Conservation (phyloP, 2,329 filamentous ascomycete genomes). For the Talaromyces sp. region DNA sequence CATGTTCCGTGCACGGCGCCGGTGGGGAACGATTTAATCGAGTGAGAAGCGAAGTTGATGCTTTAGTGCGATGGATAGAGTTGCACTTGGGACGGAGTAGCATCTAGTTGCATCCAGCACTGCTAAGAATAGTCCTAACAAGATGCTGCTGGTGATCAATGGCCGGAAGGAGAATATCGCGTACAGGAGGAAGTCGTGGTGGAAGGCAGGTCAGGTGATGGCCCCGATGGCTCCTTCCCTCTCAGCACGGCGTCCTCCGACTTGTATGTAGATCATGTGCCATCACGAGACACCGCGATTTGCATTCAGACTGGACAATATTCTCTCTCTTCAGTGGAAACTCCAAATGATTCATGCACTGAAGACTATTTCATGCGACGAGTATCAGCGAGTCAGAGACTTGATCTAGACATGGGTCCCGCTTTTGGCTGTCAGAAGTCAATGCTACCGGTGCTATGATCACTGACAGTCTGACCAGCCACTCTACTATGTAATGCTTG, state of each 20-base stretch:
- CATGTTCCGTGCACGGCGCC: slow-evolving; percentile 15
- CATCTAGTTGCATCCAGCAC: not conserved
- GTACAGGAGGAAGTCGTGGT: not conserved
- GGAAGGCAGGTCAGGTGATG: slow-evolving; percentile 17
- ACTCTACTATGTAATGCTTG: not conserved
- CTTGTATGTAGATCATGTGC: slow-evolving; percentile 3
- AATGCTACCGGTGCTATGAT: not conserved
- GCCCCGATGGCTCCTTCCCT: not conserved
- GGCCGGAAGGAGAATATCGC: not conserved
- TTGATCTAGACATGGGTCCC: not conserved
- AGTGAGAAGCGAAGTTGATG: slow-evolving; percentile 1
- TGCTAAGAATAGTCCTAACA: slow-evolving; percentile 13
- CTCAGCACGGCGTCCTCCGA: not conserved
- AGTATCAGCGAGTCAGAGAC: not conserved
- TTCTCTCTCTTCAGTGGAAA: not conserved
- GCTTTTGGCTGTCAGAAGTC: not conserved
- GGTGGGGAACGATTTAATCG: slow-evolving; percentile 16
- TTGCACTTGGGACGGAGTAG: not conserved
- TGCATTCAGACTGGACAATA: not conserved
- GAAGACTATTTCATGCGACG: not conserved
- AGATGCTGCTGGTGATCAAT: not conserved
- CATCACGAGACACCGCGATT: slow-evolving; percentile 7
- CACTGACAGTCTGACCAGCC: not conserved
- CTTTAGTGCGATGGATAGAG: slow-evolving; percentile 7
- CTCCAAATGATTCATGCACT: not conserved